Base-by-base conservation (phyloP, 139 green algal genomes). In the Deuterostichococcus epilithicus region DNA sequence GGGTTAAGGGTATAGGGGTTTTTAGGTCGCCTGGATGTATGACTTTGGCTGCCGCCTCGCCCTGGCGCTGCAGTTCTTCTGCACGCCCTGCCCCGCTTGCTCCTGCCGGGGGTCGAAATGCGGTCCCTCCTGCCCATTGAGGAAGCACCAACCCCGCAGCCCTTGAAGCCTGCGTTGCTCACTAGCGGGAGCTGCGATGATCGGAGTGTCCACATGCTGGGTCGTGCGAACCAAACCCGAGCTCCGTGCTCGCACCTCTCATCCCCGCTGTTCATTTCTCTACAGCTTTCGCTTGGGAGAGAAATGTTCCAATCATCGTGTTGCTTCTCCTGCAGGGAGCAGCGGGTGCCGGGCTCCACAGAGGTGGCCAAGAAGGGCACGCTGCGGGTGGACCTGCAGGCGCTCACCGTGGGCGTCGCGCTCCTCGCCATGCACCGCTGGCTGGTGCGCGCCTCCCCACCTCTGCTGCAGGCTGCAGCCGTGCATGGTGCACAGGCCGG, bases 381-480 rank as follows among this genome's bases (percentile, higher is more conserved):
- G 32, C 75, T 86, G 5, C 74, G 81, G 58, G 68, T 88, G 47
- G 79, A 88, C 68, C 78, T 92, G 39, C 82, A 82, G 37, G 80
- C 80, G 0, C 81, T 80, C 26, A 85, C 84, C 23, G 73, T 84
- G 33, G 82, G 85, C 38, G 85, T 88, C 13, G 85, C 81, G 28
- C 70, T 88, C n/a, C 80, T 92, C n/a, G 63, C 63, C 38, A 71
- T 89, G 73, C 69, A 79, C 39, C 75, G 72, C 69, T 92, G 87
- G 87, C 76, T 90, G 60, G 15, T 52, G 25, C 75, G 83, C 23
- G 59, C 81, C 36, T 63, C 78, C 6, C n/a, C 25, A 26, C n/a
- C 47, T 5, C 25, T 73, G 26, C n/a, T 72, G 25, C 58, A 76
- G 22, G 42, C 71, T 22, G 38, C 39, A 10, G n/a, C 22, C 1